Percentiles rank a stretch among this genome's conserved stretches.
Evolutionary conservation across 768 basidiomycete species (phyloP).

Genomic region (Boletus sp.): DNA sequence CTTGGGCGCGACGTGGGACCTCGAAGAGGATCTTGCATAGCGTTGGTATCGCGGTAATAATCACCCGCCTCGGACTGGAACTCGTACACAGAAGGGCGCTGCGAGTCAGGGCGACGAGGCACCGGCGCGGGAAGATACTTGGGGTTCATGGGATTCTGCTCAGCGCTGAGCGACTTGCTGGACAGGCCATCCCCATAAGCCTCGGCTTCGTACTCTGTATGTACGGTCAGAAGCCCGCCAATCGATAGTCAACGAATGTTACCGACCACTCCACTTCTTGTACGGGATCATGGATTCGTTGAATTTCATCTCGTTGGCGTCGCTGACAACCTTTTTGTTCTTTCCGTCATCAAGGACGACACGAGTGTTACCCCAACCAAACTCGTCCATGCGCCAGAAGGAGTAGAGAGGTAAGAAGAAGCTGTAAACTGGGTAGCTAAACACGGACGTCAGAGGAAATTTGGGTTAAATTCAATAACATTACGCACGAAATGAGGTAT

Average conservation of each 20-base stretch:
- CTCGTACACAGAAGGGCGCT: conserved; percentile 42
- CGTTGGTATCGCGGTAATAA: conserved; percentile 57
- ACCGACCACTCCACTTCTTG: conserved; percentile 66
- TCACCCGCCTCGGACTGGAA: conserved; percentile 48
- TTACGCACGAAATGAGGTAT: conserved; percentile 59
- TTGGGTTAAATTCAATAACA: neutral
- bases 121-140: conserved; percentile 33
- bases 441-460: neutral
- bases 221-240: conserved; percentile 10
- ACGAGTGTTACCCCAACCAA: conserved; percentile 65
- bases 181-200: conserved; percentile 50
- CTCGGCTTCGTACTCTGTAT: conserved; percentile 61
- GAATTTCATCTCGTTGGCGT: conserved; percentile 64
- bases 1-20: conserved; percentile 28
- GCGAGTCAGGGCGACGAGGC: conserved; percentile 37
- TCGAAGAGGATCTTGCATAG: conserved; percentile 34
- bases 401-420: conserved; percentile 69
- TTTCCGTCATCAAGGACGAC: conserved; percentile 64
- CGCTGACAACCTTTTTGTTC: conserved; percentile 54
- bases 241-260: neutral
- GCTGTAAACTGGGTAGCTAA: conserved; percentile 62
- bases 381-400: conserved; percentile 77
- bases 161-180: conserved; percentile 42
- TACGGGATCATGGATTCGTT: conserved; percentile 76
- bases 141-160: conserved; percentile 24